Evolutionary conservation across 73 alveolate genomes (phyloP).

Genomic region (Blepharisma japonicum): DNA sequence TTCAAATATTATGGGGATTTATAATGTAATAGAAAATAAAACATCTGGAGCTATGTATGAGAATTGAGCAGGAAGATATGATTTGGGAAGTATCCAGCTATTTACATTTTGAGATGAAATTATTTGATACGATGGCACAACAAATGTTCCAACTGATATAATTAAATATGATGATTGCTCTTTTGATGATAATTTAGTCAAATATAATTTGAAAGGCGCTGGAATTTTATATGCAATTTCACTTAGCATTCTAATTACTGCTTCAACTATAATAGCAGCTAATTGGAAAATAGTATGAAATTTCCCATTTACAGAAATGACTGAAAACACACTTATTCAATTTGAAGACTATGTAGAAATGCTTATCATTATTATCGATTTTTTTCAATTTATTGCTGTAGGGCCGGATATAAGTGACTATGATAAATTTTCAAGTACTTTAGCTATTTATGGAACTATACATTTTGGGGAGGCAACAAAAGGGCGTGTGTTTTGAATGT

Average conservation of each 20-base stretch:
- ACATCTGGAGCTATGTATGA: no score
- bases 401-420: background rate
- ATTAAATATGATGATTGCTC: background rate
- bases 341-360: background rate
- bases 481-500: no score
- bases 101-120: no score
- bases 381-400: conserved; percentile 3
- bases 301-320: background rate
- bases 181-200: background rate
- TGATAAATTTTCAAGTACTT: no score
- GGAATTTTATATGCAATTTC: background rate
- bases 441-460: no score
- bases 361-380: background rate
- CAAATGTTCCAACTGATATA: background rate
- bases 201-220: background rate
- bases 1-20: no score
- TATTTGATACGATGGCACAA: background rate
- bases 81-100: background rate
- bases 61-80: no score
- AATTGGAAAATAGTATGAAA: background rate
- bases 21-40: no score
- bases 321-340: background rate
- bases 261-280: background rate
- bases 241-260: background rate
- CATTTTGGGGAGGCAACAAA: no score